Evolutionary conservation across 352 stramenopile genomes (phyloP).

Genomic region (Phytophthora sp.): DNA sequence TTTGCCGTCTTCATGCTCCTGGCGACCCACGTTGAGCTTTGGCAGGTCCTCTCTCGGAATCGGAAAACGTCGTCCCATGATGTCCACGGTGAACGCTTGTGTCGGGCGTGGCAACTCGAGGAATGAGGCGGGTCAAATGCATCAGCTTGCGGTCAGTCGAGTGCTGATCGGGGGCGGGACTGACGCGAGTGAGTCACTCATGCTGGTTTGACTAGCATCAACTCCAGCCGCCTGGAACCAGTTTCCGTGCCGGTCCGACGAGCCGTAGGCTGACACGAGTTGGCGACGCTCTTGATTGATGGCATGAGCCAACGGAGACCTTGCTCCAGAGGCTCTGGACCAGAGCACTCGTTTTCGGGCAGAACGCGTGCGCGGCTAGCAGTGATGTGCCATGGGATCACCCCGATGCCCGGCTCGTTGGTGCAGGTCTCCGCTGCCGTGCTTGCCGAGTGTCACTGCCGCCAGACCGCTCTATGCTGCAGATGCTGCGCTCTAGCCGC

Average conservation of each 20-base stretch:
- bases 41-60: constrained; percentile 47
- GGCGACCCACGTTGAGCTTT: constrained; percentile 27
- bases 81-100: constrained; percentile 8
- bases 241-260: constrained; percentile 24
- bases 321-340: constrained; percentile 5
- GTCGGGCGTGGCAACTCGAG: constrained; percentile 10
- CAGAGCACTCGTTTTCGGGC: not conserved
- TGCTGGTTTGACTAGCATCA: constrained; percentile 1
- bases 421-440: not conserved
- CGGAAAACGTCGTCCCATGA: constrained; percentile 45
- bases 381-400: constrained; percentile 14
- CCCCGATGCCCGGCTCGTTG: not conserved
- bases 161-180: constrained; percentile 6
- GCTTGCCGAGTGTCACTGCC: constrained; percentile 2
- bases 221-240: constrained; percentile 5
- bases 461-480: constrained; percentile 4
- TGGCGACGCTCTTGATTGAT: constrained; percentile 16
- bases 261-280: constrained; percentile 14
- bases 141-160: not conserved
- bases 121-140: constrained; percentile 17
- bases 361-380: constrained; percentile 9
- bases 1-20: constrained; percentile 41
- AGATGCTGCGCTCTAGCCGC: constrained; percentile 3
- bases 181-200: constrained; percentile 1
- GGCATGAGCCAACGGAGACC: constrained; percentile 6